Evolutionary conservation across 495 filamentous ascomycete species (phyloP), one percentile per base, ranked within the genome.

Genomic region (Penicillium crystallinum): DNA sequence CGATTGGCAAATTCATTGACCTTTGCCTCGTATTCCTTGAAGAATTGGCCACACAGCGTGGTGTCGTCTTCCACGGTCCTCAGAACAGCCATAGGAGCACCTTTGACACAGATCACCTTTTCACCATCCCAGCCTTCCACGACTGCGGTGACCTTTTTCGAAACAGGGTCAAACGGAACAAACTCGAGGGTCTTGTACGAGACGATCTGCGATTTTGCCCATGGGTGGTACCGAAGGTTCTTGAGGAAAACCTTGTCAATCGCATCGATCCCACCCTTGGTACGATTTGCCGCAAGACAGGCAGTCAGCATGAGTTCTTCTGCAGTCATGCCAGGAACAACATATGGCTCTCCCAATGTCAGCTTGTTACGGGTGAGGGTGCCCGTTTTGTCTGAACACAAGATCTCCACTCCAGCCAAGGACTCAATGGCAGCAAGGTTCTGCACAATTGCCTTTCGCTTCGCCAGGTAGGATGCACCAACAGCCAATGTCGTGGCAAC

Each of bases 401-500:
- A 86, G 66, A 96, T 91, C 69, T 95, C 86, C 49, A 91, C 91
- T 76, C 89, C 91, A 62, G 91, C 91, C 48, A 96, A 77, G 14
- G 91, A 96, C 73, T 96, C 91, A 52, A 96, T 96, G 43, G 91
- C 91, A 23, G 87, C 89, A 27, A 96, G 83, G 77, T 90, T 95
- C 73, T 95, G 91, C 53, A 96, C 90, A 64, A 96, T 95, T 43
- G 91, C 91, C 72, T 90, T 83, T 73, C 89, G 89, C 71, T 88
- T 89, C 57, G 90, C 91, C 53, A 96, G 80, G 66, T 93, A 92
- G 42, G 87, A 85, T 59, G 91, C 91, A 69, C 91, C 91, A 61
- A 96, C 91, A 72, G 91, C 90, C 89, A 96, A 90, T 65, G 91
- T 96, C 49, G 91, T 96, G 57, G 91, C 96, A 61, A 95, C 90